Conservation (phyloP, 2,329 filamentous ascomycete species). For the Metarhizium robertsii region DNA sequence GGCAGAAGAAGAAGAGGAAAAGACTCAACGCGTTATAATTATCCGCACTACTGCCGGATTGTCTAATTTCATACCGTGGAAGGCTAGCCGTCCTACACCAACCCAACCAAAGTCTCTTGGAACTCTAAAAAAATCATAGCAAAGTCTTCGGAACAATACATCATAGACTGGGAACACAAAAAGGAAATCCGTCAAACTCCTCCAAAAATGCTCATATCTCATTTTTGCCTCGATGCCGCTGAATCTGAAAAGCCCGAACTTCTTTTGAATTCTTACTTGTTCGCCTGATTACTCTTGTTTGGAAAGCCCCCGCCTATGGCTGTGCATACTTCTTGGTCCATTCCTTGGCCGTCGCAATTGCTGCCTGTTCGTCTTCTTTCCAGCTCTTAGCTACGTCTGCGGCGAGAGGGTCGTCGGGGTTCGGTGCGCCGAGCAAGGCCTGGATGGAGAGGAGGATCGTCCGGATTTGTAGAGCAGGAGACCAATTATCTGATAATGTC, state of each 20-base stretch:
- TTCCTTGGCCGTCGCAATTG: constrained; percentile 83
- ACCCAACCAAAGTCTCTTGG: constrained; percentile 4
- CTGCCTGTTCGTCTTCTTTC: constrained; percentile 91
- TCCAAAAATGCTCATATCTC: constrained; percentile 13
- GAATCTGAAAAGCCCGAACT: constrained; percentile 2
- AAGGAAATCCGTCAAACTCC: constrained; percentile 12
- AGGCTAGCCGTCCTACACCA: constrained; percentile 3
- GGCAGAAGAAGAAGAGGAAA: background rate
- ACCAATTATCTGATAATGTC: constrained; percentile 76
- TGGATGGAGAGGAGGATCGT: constrained; percentile 99
- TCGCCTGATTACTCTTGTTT: constrained; percentile 3
- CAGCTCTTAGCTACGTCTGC: constrained; percentile 96
- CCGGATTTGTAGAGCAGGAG: constrained; percentile 90
- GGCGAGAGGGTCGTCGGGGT: constrained; percentile 95
- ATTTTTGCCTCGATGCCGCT: constrained; percentile 5
- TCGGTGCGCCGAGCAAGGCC: constrained; percentile 87
- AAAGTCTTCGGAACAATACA: background rate
- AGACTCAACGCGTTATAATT: background rate
- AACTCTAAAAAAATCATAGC: background rate
- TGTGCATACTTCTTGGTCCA: constrained; percentile 83
- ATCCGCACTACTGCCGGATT: background rate
- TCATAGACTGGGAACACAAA: background rate
- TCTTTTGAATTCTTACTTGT: constrained; percentile 1
- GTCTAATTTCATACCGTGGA: constrained; percentile 3
- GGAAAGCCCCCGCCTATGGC: constrained; percentile 20